Percentiles rank a stretch among this genome's conserved stretches.
phyloP scores from a whole-genome alignment of 768 basidiomycete species.

The Hygrocybe coccinea region DNA sequence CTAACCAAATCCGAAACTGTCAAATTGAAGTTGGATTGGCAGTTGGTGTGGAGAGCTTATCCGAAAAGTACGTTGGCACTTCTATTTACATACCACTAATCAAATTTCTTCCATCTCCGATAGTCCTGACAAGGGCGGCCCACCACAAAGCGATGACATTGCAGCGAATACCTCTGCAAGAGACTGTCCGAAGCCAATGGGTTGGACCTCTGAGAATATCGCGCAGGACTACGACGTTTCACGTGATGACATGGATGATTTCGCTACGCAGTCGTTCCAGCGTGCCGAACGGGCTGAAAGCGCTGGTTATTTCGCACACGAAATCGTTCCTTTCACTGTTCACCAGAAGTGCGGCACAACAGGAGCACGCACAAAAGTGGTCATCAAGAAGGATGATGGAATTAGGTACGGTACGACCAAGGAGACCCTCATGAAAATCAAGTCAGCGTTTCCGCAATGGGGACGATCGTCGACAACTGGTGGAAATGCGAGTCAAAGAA shows the following conservation, averaged over 20 bases:
- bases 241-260: slow-evolving; percentile 70
- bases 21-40: slow-evolving; percentile 79
- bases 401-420: slow-evolving; percentile 71
- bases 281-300: slow-evolving; percentile 73
- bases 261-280: slow-evolving; percentile 71
- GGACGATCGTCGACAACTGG: slow-evolving; percentile 69
- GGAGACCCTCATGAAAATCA: slow-evolving; percentile 57
- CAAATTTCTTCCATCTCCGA: not conserved
- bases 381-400: slow-evolving; percentile 69
- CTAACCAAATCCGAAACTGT: slow-evolving; percentile 71
- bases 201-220: slow-evolving; percentile 87
- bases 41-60: slow-evolving; percentile 86
- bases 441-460: slow-evolving; percentile 81
- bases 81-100: not conserved
- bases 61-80: slow-evolving; percentile 49
- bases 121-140: slow-evolving; percentile 63
- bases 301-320: slow-evolving; percentile 55
- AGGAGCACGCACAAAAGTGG: slow-evolving; percentile 48
- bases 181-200: slow-evolving; percentile 72
- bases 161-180: slow-evolving; percentile 49
- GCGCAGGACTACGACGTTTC: slow-evolving; percentile 68
- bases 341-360: slow-evolving; percentile 53
- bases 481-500: slow-evolving; percentile 82
- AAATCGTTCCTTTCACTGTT: slow-evolving; percentile 75
- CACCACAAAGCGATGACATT: slow-evolving; percentile 57